phyloP scores from a whole-genome alignment of 2,329 filamentous ascomycete species.

The Ophiostoma piceae region DNA sequence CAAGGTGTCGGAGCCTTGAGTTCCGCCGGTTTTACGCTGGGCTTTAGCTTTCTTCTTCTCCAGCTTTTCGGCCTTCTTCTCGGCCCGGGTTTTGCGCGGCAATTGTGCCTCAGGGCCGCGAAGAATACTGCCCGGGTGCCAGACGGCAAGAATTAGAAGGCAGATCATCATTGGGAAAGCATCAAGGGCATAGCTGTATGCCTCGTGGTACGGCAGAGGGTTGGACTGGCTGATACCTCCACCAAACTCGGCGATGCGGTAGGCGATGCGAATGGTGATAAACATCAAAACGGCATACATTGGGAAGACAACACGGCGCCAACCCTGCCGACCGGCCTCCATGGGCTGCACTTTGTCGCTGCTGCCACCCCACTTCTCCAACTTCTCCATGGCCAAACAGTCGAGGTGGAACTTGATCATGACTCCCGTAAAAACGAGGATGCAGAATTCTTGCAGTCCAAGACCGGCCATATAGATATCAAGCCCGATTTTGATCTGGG shows the following conservation, averaged over 20 bases:
- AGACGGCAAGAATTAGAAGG: conserved; percentile 31
- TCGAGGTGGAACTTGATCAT: conserved; percentile 39
- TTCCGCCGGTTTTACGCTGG: not conserved
- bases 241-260: conserved; percentile 53
- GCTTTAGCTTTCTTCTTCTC: not conserved
- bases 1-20: not conserved
- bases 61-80: not conserved
- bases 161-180: conserved; percentile 52
- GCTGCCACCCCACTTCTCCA: not conserved
- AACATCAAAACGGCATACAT: conserved; percentile 35
- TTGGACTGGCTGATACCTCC: conserved; percentile 42
- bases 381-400: conserved; percentile 24
- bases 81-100: not conserved
- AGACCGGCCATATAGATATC: not conserved
- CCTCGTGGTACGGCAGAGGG: conserved; percentile 45
- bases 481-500: not conserved
- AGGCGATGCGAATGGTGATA: conserved; percentile 51
- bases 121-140: not conserved
- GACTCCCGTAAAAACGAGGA: not conserved
- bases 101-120: not conserved
- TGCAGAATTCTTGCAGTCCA: not conserved
- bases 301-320: conserved; percentile 35
- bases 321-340: conserved; percentile 27
- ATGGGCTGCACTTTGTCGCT: not conserved
- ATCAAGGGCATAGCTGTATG: conserved; percentile 48